These are phyloP conservation scores for Spongiforma sp. DNA, from an alignment of 1,284 basidiomycete species.

Conservation along the genomic window DNA sequence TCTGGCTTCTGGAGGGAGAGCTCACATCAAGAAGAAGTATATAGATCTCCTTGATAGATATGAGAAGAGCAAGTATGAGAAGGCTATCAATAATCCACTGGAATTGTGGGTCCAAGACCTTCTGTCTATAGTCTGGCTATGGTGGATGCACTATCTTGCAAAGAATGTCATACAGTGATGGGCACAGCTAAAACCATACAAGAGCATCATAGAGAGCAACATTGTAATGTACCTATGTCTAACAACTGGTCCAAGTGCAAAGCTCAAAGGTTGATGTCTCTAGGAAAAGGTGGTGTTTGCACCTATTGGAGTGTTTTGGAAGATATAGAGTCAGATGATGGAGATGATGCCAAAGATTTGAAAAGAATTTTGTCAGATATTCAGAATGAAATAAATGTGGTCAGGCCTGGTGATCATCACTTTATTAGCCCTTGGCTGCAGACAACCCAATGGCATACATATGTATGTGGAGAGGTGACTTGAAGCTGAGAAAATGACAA, in stretches of 20 bases:
- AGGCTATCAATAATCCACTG: too few species aligned
- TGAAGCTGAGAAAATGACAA: too few species aligned
- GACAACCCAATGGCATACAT: slow-evolving; percentile 9
- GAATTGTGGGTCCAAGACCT: neutral
- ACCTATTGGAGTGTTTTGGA: neutral
- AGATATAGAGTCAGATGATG: too few species aligned
- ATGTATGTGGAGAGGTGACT: neutral
- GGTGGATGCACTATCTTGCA: neutral
- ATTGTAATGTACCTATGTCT: accelerated
- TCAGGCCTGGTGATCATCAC: neutral
- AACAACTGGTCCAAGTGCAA: neutral
- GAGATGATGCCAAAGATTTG: too few species aligned
- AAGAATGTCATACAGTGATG: neutral
- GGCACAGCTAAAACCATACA: neutral
- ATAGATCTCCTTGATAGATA: neutral
- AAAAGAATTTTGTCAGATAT: neutral
- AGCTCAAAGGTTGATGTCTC: neutral
- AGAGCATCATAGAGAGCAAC: neutral
- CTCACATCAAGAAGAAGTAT: neutral
- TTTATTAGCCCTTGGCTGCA: slow-evolving; percentile 12
- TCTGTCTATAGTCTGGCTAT: neutral
- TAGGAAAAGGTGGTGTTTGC: neutral
- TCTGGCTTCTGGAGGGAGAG: accelerated
- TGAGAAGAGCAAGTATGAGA: too few species aligned
- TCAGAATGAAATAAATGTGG: neutral